A percentile compares a stretch with the other conserved stretches of the same genome.
phyloP scores from a whole-genome alignment of 345 rosid genomes.

The Hirschfeldia incana region DNA sequence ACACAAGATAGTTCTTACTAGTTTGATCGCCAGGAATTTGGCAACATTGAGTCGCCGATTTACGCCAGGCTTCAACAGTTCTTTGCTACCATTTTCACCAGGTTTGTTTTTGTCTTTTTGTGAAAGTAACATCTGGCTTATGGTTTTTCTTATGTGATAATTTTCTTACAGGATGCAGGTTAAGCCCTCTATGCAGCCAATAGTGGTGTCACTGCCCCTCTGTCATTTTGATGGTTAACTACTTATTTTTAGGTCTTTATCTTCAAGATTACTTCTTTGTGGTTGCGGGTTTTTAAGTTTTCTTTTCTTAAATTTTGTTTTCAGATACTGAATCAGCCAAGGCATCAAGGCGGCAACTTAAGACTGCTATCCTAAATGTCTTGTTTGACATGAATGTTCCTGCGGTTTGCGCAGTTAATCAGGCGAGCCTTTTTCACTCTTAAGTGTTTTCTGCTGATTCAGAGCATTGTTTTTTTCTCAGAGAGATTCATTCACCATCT shows the following conservation, averaged over 20 bases:
- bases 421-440: constrained; percentile 49
- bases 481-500: background rate
- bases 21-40: constrained; percentile 70
- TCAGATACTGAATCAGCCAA: constrained; percentile 87
- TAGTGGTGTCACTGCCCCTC: constrained; percentile 75
- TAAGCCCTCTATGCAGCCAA: constrained; percentile 64
- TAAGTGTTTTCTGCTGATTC: background rate
- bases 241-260: constrained; percentile 1
- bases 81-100: constrained; percentile 67
- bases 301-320: constrained; percentile 10
- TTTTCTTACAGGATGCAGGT: constrained; percentile 78
- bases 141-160: constrained; percentile 17
- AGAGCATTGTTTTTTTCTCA: background rate
- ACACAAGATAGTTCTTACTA: constrained; percentile 35
- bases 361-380: constrained; percentile 66
- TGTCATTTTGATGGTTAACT: constrained; percentile 91
- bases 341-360: constrained; percentile 92
- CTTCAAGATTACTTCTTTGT: constrained; percentile 7
- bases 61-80: constrained; percentile 73
- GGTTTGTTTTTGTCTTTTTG: constrained; percentile 43
- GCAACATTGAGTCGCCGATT: constrained; percentile 87
- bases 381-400: constrained; percentile 93
- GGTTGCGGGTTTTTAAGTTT: constrained; percentile 1
- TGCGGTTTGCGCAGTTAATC: constrained; percentile 85
- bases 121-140: background rate